Conservation (phyloP, 768 basidiomycete genomes). For the Saitozyma podzolica region DNA sequence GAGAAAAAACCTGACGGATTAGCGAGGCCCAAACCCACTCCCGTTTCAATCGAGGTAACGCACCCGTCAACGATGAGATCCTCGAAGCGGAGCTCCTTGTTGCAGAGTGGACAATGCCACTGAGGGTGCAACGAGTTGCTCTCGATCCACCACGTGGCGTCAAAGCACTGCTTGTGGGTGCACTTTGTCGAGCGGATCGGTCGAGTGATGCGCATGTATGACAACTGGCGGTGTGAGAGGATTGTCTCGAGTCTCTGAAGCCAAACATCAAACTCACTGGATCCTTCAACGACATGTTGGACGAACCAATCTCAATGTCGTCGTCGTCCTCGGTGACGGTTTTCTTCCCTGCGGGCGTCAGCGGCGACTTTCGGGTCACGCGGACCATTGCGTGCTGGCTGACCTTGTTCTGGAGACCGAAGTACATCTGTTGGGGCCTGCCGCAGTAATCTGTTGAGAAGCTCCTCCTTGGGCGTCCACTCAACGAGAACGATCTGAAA, state of each 20-base stretch:
- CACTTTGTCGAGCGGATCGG: slow-evolving; percentile 87
- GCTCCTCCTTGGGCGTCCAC: slow-evolving; percentile 65
- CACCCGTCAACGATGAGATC: slow-evolving; percentile 89
- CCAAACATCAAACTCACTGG: slow-evolving; percentile 65
- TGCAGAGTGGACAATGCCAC: slow-evolving; percentile 93
- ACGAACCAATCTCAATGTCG: slow-evolving; percentile 84
- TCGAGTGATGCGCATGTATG: slow-evolving; percentile 76
- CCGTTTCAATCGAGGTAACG: not conserved
- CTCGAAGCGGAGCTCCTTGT: slow-evolving; percentile 69
- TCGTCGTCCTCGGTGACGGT: slow-evolving; percentile 76
- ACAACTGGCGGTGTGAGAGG: slow-evolving; percentile 60
- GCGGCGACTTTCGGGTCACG: slow-evolving; percentile 62
- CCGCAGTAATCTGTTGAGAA: slow-evolving; percentile 70
- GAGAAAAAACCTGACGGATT: slow-evolving; percentile 71
- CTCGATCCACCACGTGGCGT: slow-evolving; percentile 88
- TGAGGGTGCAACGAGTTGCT: slow-evolving; percentile 96
- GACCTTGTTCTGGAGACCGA: no score
- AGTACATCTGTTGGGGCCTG: slow-evolving; percentile 59
- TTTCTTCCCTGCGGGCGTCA: slow-evolving; percentile 8
- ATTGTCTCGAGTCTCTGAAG: not conserved
- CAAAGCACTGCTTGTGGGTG: slow-evolving; percentile 91
- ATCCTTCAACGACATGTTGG: slow-evolving; percentile 89
- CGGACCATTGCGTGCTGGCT: slow-evolving; percentile 65
- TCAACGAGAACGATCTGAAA: slow-evolving; percentile 82
- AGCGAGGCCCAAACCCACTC: slow-evolving; percentile 1